Conservation (phyloP, 2,329 filamentous ascomycete species). For the Meredithiella fracta region DNA sequence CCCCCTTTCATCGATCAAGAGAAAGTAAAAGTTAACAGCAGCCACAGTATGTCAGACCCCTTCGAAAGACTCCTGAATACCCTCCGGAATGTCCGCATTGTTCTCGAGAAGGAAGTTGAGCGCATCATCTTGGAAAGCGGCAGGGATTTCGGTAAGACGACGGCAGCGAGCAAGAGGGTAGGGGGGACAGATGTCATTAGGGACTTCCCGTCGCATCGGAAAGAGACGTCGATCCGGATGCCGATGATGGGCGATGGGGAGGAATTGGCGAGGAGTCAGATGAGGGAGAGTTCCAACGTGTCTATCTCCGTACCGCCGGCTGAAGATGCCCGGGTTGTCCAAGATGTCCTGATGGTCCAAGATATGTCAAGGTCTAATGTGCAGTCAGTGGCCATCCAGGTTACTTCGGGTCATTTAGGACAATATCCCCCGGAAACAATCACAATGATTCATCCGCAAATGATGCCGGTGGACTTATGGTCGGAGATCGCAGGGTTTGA, state of each 20-base stretch:
- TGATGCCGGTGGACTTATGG: neutral
- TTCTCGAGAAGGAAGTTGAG: constrained; percentile 14
- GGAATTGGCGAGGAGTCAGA: no score
- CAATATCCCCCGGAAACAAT: neutral
- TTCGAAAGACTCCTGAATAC: constrained; percentile 14
- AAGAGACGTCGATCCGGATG: no score
- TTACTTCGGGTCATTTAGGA: neutral
- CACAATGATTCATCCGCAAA: neutral
- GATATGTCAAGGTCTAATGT: neutral
- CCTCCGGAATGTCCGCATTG: constrained; percentile 9
- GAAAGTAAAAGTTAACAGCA: neutral
- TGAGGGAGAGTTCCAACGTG: no score
- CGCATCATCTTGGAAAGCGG: constrained; percentile 1
- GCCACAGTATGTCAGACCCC: constrained; percentile 8
- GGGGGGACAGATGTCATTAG: neutral
- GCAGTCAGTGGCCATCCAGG: neutral
- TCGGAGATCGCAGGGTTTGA: constrained; percentile 21
- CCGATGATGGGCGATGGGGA: no score
- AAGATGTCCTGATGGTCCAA: neutral
- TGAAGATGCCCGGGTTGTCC: no score
- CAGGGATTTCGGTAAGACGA: neutral
- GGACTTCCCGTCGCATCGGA: neutral
- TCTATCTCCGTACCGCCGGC: no score
- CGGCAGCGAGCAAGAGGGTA: neutral
- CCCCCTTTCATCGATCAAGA: neutral